These are phyloP conservation scores for Lagenidium giganteum DNA, from an alignment of 352 stramenopile species.

Conservation along the genomic window DNA sequence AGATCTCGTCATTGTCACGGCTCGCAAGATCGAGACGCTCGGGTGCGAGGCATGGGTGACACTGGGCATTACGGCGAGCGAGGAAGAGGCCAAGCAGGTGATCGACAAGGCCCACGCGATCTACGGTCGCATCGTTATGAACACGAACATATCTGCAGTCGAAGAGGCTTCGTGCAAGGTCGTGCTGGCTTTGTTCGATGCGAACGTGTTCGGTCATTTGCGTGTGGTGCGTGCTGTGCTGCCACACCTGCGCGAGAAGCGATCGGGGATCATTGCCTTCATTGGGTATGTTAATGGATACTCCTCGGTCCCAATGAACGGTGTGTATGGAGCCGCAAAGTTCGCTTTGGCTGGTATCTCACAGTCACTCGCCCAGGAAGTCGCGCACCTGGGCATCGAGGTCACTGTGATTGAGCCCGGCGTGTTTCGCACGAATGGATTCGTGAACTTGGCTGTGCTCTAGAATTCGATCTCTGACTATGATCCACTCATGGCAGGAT, in stretches of 20 bases:
- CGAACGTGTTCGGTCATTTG: constrained; percentile 40
- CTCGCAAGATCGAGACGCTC: constrained; percentile 4
- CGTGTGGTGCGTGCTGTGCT: constrained; percentile 25
- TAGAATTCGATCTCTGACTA: neutral
- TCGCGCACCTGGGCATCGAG: constrained; percentile 27
- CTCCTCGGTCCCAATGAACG: constrained; percentile 17
- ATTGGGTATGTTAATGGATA: constrained; percentile 33
- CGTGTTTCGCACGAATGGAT: constrained; percentile 1
- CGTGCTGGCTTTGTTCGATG: constrained; percentile 31
- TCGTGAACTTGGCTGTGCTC: neutral
- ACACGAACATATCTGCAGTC: constrained; percentile 19
- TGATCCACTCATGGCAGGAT: no score
- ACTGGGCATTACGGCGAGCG: no score
- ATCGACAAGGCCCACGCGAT: neutral
- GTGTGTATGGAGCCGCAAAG: constrained; percentile 33
- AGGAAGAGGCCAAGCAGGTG: neutral
- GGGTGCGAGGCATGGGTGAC: no score
- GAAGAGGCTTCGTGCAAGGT: constrained; percentile 22
- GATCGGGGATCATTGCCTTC: constrained; percentile 30
- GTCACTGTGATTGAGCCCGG: constrained; percentile 3
- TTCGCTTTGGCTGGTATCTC: constrained; percentile 33
- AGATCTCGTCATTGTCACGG: constrained; percentile 5
- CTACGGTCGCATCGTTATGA: constrained; percentile 8
- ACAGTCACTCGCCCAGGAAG: constrained; percentile 22
- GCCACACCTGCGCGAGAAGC: constrained; percentile 30